Percentiles rank a stretch among this genome's conserved stretches.
Conservation (phyloP, 495 filamentous ascomycete genomes). For the Viridothelium virens region DNA sequence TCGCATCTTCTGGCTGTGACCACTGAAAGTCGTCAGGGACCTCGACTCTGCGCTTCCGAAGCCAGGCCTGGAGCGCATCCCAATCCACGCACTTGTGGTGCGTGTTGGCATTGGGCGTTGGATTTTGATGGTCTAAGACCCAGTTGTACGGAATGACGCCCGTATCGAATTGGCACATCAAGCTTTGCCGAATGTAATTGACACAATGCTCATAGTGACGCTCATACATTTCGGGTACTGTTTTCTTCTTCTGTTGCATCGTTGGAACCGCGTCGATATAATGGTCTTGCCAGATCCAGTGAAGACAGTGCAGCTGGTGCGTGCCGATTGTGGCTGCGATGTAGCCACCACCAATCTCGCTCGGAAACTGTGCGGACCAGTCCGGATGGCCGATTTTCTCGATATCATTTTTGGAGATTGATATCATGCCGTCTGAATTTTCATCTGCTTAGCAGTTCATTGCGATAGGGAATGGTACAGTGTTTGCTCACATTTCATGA, state of each 20-base stretch:
- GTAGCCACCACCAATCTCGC: background rate
- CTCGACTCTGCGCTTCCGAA: conserved; percentile 26
- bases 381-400: background rate
- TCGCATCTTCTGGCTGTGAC: conserved; percentile 19
- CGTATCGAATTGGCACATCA: conserved; percentile 34
- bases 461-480: background rate
- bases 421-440: background rate
- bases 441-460: background rate
- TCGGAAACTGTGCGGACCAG: background rate
- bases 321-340: background rate
- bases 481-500: conserved; percentile 12
- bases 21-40: conserved; percentile 17
- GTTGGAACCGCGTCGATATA: background rate
- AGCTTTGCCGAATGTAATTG: conserved; percentile 31
- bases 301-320: conserved; percentile 14
- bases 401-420: background rate
- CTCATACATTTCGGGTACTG: conserved; percentile 30
- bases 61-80: conserved; percentile 29
- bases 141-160: conserved; percentile 26
- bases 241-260: background rate
- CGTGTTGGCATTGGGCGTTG: conserved; percentile 24
- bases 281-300: conserved; percentile 23
- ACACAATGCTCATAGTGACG: conserved; percentile 32
- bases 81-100: conserved; percentile 34
- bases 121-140: conserved; percentile 28